A percentile compares a stretch with the other conserved stretches of the same genome.
Conservation (phyloP, 176 grass and related monocot species). For the Ensete ventricosum region DNA sequence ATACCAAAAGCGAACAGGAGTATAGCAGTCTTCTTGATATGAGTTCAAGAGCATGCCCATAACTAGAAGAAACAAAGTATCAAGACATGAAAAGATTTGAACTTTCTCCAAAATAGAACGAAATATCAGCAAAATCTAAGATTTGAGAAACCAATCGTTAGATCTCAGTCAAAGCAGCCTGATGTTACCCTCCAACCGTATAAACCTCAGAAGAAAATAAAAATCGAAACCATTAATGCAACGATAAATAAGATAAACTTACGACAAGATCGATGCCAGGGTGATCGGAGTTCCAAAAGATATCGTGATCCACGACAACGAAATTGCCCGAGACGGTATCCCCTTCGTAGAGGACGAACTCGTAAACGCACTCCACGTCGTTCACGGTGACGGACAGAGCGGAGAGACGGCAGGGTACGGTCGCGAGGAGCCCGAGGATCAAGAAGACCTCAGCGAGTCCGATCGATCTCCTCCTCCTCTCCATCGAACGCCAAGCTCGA, state of each 20-base stretch:
- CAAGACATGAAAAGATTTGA: no score
- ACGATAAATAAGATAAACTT: background rate
- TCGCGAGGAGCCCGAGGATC: conserved; percentile 21
- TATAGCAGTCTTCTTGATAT: no score
- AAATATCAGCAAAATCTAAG: no score
- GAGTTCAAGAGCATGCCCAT: no score
- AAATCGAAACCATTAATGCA: no score
- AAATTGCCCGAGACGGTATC: conserved; percentile 92
- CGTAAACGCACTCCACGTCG: conserved; percentile 89
- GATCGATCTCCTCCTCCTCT: conserved; percentile 13
- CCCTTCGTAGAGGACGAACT: conserved; percentile 94
- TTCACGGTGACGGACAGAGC: conserved; percentile 82
- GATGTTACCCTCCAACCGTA: no score
- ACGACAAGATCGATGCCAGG: conserved; percentile 91
- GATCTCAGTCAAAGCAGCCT: no score
- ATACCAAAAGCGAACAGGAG: no score
- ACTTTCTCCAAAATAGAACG: no score
- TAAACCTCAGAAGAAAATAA: no score
- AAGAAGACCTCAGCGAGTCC: conserved; percentile 22
- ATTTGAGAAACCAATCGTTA: no score
- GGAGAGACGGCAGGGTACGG: conserved; percentile 18
- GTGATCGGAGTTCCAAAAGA: conserved; percentile 96
- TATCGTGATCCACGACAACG: conserved; percentile 97
- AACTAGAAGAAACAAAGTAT: no score
- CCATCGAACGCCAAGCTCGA: conserved; percentile 11